Conservation (phyloP, 371 early-diverging fungal genomes). For the Apophysomyces ossiformis region DNA sequence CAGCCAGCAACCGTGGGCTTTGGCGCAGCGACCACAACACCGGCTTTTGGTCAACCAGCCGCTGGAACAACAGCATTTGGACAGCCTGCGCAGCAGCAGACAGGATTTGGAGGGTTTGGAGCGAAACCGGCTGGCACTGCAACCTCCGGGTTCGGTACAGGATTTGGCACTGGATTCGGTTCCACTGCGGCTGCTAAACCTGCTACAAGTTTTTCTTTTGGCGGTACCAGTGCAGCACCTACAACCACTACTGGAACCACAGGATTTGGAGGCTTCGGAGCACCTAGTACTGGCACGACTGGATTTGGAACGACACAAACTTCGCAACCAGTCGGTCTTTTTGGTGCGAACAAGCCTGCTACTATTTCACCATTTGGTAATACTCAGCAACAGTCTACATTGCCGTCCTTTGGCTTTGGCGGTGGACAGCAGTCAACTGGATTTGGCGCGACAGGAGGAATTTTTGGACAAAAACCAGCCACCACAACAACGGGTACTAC, state of each 20-base stretch:
- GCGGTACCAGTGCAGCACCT: slow-evolving; percentile 34
- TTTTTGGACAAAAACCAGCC: slow-evolving; percentile 49
- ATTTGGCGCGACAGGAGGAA: slow-evolving; percentile 40
- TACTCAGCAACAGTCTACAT: slow-evolving; percentile 29
- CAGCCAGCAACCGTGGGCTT: slow-evolving; percentile 25
- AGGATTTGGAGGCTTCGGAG: slow-evolving; percentile 38
- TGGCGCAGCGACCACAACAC: slow-evolving; percentile 33
- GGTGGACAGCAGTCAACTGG: slow-evolving; percentile 27
- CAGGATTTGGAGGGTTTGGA: slow-evolving; percentile 38
- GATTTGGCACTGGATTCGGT: slow-evolving; percentile 54
- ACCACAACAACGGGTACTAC: slow-evolving; percentile 25
- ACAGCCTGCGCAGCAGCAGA: slow-evolving; percentile 26
- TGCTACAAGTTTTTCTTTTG: slow-evolving; percentile 52
- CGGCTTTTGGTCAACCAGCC: slow-evolving; percentile 40
- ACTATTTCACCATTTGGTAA: slow-evolving; percentile 58
- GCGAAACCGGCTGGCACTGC: slow-evolving; percentile 37
- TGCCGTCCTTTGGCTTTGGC: slow-evolving; percentile 55
- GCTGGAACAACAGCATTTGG: slow-evolving; percentile 29
- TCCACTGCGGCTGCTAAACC: slow-evolving; percentile 54
- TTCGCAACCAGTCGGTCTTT: slow-evolving; percentile 44
- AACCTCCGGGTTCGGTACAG: slow-evolving; percentile 36
- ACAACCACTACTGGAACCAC: slow-evolving; percentile 21
- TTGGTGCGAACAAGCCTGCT: slow-evolving; percentile 62
- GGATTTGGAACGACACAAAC: slow-evolving; percentile 29
- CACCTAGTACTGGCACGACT: slow-evolving; percentile 30